Base-by-base conservation (phyloP, 2,329 filamentous ascomycete species). In the Aspergillus quadricinctus region DNA sequence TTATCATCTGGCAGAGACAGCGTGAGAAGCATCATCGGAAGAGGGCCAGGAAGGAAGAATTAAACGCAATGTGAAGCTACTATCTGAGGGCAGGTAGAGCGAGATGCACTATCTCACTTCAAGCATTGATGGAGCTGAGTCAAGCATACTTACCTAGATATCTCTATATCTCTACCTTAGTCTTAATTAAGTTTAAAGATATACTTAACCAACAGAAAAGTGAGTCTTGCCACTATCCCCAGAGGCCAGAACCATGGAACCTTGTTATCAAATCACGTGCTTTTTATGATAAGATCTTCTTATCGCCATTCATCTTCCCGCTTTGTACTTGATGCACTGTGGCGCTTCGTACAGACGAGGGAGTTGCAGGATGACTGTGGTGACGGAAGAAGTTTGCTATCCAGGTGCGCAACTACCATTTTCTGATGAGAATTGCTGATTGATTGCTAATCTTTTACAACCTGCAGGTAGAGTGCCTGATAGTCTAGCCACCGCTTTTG, bases 401-500 rank as follows among this genome's bases (percentile, higher is more conserved):
- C 37, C 55, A 49, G 61, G 64, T 65, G 57, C 8, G 1, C n/a
- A 3, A 31, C 25, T 21, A 21, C 6, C 5, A 23, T 6, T 17
- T 27, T 6, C 10, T 49, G 10, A 1, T 11, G 41, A 3, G 19
- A 46, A 27, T 2, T 46, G 11, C 43, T 23, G 37, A 35, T 14
- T 10, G 14, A 21, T 50, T 35, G 28, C 53, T 60, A 41, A 57
- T 48, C n/a, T 52, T 40, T 43, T 46, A 46, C 43, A 52, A 72
- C 69, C 57, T 19, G 40, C 58, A 40, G 49, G n/a, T 50, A 29
- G 35, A 25, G 58, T 64, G 23, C 64, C 68, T 45, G 52, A 58
- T 56, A 61, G 57, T 53, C 53, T 72, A 41, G 64, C 61, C 52
- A 55, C 60, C 29, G 57, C 64, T 45, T 58, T 72, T 43, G 54